A percentile compares a stretch with the other conserved stretches of the same genome.
These are phyloP conservation scores for Adansonia rubrostipa DNA, from an alignment of 441 rosid genomes.

Conservation along the genomic window DNA sequence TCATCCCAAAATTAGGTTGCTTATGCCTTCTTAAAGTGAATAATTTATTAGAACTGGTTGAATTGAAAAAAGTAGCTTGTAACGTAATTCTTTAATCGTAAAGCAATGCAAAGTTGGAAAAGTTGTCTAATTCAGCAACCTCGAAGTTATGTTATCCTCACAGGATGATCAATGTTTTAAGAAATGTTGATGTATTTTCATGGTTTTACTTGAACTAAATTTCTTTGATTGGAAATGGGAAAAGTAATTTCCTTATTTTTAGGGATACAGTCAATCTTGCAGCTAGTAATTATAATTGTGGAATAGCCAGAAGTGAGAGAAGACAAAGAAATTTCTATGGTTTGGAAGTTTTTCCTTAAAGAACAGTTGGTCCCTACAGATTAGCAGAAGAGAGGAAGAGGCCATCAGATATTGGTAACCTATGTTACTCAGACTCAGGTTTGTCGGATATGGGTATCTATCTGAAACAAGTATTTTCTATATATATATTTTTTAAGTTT, in stretches of 20 bases:
- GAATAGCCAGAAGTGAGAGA: not conserved
- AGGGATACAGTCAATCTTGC: not conserved
- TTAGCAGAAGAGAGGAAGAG: not conserved
- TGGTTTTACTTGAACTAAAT: not conserved
- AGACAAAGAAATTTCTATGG: not conserved
- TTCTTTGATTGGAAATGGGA: not conserved
- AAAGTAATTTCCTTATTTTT: not conserved
- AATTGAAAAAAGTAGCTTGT: slow-evolving; percentile 19
- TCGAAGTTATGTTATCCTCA: not conserved
- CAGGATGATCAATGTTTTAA: not conserved
- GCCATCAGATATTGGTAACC: not conserved
- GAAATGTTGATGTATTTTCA: not conserved
- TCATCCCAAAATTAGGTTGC: slow-evolving; percentile 10
- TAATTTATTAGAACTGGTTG: not conserved
- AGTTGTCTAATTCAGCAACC: not conserved
- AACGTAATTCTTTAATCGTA: slow-evolving; percentile 9
- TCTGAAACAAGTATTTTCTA: too few relatives aligned
- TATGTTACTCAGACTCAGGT: too few relatives aligned
- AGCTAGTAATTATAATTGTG: slow-evolving; percentile 4
- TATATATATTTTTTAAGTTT: too few relatives aligned
- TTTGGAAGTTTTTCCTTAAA: not conserved
- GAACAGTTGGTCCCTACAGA: not conserved
- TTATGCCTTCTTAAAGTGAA: not conserved
- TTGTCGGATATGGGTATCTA: too few relatives aligned
- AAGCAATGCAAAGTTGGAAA: slow-evolving; percentile 5